Percentiles rank a stretch among this genome's conserved stretches.
phyloP scores from a whole-genome alignment of 768 basidiomycete species.

The Phlebiopsis flavidoalba region DNA sequence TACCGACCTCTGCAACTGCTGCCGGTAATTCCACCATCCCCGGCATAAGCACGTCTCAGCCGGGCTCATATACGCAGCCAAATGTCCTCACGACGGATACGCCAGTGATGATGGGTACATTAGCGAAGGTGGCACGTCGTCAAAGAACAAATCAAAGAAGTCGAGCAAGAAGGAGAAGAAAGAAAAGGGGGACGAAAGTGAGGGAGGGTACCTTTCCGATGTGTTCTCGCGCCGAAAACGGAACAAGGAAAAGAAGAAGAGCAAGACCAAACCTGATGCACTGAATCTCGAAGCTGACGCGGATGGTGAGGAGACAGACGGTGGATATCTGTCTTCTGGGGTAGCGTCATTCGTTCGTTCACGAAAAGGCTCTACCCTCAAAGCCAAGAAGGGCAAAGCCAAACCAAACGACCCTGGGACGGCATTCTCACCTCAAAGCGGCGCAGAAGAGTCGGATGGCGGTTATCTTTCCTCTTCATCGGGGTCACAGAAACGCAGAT shows the following conservation, averaged over 20 bases:
- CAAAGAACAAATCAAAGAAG: constrained; percentile 25
- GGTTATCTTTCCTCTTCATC: constrained; percentile 20
- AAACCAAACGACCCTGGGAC: constrained; percentile 10
- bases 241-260: constrained; percentile 25
- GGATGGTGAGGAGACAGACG: constrained; percentile 27
- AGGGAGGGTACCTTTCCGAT: constrained; percentile 25
- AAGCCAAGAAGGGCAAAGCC: constrained; percentile 10
- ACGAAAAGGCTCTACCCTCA: constrained; percentile 6
- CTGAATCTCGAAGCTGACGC: constrained; percentile 5
- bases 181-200: constrained; percentile 29
- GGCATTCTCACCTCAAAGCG: constrained; percentile 13
- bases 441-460: constrained; percentile 29
- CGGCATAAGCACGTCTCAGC: neutral
- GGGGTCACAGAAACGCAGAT: constrained; percentile 25
- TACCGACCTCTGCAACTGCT: too few species aligned
- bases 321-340: constrained; percentile 21
- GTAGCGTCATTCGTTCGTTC: neutral
- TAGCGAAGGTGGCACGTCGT: constrained; percentile 33
- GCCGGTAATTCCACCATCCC: neutral
- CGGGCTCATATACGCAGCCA: neutral
- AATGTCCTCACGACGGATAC: constrained; percentile 34
- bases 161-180: constrained; percentile 17
- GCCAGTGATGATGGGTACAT: constrained; percentile 43
- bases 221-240: constrained; percentile 15
- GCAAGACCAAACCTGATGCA: constrained; percentile 8